These are phyloP conservation scores for Papilionanthe hybrid DNA, from an alignment of 116 monocot species.

Conservation along the genomic window DNA sequence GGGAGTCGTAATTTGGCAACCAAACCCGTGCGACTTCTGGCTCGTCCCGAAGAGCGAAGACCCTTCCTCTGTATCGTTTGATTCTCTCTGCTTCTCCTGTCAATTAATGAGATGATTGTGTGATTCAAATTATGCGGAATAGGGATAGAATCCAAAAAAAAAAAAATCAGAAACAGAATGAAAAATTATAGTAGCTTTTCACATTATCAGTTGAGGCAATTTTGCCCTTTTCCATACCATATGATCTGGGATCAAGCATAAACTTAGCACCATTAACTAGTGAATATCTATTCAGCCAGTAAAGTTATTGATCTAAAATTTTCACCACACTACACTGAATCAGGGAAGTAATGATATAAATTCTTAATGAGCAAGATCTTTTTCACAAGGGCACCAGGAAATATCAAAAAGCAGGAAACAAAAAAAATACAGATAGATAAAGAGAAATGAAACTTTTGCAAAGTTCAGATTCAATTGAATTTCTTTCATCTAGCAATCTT, in stretches of 20 bases:
- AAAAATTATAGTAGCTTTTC: background rate
- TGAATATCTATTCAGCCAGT: background rate
- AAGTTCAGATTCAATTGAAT: background rate
- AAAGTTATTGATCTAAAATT: background rate
- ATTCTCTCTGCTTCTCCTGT: conserved; percentile 77
- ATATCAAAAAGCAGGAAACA: background rate
- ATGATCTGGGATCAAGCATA: no score
- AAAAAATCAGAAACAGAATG: background rate
- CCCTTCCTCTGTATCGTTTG: conserved; percentile 54
- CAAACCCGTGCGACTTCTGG: conserved; percentile 87
- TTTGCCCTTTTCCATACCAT: no score
- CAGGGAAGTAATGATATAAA: background rate
- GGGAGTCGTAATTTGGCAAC: conserved; percentile 72
- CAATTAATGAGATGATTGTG: background rate
- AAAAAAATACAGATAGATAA: background rate
- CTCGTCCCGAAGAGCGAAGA: conserved; percentile 85
- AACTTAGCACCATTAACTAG: background rate
- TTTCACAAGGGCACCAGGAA: background rate
- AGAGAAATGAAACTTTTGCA: background rate
- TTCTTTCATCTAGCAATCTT: background rate
- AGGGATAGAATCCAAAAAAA: background rate
- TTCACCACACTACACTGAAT: background rate
- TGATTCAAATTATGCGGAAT: background rate
- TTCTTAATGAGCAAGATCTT: background rate
- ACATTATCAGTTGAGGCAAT: background rate